Evolutionary conservation across 768 basidiomycete genomes (phyloP).

Genomic region (Galerina sulciceps): DNA sequence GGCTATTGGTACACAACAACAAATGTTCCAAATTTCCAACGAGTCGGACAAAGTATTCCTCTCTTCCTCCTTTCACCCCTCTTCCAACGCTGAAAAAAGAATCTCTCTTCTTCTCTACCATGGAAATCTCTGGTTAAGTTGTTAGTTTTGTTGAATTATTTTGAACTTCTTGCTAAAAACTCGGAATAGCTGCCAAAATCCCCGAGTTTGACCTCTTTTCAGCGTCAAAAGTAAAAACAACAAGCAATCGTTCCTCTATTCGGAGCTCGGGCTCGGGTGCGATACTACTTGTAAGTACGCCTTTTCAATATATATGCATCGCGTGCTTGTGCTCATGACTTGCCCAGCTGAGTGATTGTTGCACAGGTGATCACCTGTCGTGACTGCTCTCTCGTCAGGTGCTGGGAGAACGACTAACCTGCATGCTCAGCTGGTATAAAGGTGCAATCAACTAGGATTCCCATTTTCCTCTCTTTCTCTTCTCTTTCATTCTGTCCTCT

Average conservation of each 20-base stretch:
- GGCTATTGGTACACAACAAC: too few species aligned
- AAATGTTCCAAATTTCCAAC: too few species aligned
- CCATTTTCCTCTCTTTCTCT: slow-evolving; percentile 12
- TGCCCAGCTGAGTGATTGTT: slow-evolving; percentile 23
- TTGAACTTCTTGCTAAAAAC: too few species aligned
- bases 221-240: too few species aligned
- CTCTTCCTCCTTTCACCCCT: too few species aligned
- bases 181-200: too few species aligned
- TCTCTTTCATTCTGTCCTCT: slow-evolving; percentile 5
- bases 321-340: slow-evolving; percentile 26
- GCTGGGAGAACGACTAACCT: slow-evolving; percentile 22
- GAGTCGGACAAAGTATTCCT: too few species aligned
- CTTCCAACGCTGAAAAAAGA: too few species aligned
- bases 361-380: slow-evolving; percentile 25
- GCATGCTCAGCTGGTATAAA: slow-evolving; percentile 22
- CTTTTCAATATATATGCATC: slow-evolving; percentile 10
- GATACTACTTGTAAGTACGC: neutral
- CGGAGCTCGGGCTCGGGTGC: slow-evolving; percentile 7
- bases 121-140: too few species aligned
- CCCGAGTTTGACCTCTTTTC: too few species aligned
- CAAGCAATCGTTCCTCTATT: neutral
- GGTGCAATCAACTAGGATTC: slow-evolving; percentile 9
- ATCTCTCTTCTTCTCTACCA: too few species aligned
- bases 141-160: too few species aligned
- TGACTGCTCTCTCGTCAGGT: slow-evolving; percentile 24